A percentile compares a stretch with the other conserved stretches of the same genome.
Conservation (phyloP, 495 filamentous ascomycete genomes). For the Neurospora sp. region DNA sequence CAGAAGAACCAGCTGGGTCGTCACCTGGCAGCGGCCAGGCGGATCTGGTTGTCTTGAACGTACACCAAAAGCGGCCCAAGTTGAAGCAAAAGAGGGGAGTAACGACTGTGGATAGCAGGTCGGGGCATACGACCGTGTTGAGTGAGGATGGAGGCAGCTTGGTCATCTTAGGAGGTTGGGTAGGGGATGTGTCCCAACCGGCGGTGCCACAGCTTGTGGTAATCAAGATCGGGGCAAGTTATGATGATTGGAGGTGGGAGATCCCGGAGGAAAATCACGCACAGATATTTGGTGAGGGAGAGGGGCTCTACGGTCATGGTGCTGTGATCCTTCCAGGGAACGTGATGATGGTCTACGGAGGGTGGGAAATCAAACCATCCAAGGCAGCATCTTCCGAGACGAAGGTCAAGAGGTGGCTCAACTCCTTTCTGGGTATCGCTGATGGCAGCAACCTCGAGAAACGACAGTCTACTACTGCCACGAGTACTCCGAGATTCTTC, state of each 20-base stretch:
- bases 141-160: constrained; percentile 65
- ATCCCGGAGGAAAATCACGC: constrained; percentile 41
- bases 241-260: constrained; percentile 69
- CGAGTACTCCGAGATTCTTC: constrained; percentile 53
- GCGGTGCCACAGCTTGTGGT: constrained; percentile 74
- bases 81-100: background rate
- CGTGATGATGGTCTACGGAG: constrained; percentile 83
- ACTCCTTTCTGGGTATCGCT: background rate
- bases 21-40: background rate
- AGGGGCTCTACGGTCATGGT: constrained; percentile 76
- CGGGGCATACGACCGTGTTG: constrained; percentile 75
- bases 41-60: background rate
- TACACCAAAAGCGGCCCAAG: background rate
- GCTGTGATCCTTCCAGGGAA: constrained; percentile 74
- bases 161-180: constrained; percentile 82
- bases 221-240: constrained; percentile 59
- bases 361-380: constrained; percentile 48
- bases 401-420: background rate
- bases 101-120: constrained; percentile 57
- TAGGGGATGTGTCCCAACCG: constrained; percentile 62
- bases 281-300: constrained; percentile 3
- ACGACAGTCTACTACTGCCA: constrained; percentile 23
- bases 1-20: constrained; percentile 20
- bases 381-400: background rate
- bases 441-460: background rate